Evolutionary conservation across 2,329 filamentous ascomycete genomes (phyloP), one percentile per base, ranked within the genome.

Genomic region (Neonectria magnoliae): DNA sequence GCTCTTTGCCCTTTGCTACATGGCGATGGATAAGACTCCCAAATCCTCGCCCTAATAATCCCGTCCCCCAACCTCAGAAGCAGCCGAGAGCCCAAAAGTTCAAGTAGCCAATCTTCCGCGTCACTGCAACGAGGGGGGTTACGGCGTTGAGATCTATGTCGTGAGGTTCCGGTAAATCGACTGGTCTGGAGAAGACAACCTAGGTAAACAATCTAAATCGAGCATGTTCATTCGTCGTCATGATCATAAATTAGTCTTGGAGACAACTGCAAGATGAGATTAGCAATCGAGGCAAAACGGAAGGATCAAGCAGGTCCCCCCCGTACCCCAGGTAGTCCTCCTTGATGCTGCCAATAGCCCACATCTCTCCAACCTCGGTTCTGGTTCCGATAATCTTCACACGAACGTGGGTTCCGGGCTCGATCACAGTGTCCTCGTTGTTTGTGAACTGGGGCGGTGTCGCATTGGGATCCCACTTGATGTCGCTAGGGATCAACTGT

Each of bases 401-500:
- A 51, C 96, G 92, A 68, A 99, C 89, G 73, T 97, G 95, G 16
- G 94, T 97, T 52, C 94, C 93, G 64, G 94, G 93, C 81, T 98
- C 94, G 75, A 99, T 97, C 38, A 94, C 91, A 70, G 94, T 93
- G 70, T 97, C 96, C 67, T 93, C 93, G 75, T 97, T 95, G 79
- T 99, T 95, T 42, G 94, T 97, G 80, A 94, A 99, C 76, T 97
- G 93, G 3, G 95, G 94, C n/a, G 96, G 96, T 41, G 95, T 97
- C 56, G 95, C 94, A 74, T 97, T 97, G 51, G 93, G 92, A 77
- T 98, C 95, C 85, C 93, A 98, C 80, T 93, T 96, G 81, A 98
- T 93, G 68, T 97, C 93, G 69, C 88, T 87, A 1, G 96, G 94
- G 73, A 99, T 98, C 82, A 96, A 89, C 93, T 97, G 77, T 63